Evolutionary conservation across 208 protist genomes (phyloP), one percentile per base, ranked within the genome.

Genomic region (Leishmania lainsoni): DNA sequence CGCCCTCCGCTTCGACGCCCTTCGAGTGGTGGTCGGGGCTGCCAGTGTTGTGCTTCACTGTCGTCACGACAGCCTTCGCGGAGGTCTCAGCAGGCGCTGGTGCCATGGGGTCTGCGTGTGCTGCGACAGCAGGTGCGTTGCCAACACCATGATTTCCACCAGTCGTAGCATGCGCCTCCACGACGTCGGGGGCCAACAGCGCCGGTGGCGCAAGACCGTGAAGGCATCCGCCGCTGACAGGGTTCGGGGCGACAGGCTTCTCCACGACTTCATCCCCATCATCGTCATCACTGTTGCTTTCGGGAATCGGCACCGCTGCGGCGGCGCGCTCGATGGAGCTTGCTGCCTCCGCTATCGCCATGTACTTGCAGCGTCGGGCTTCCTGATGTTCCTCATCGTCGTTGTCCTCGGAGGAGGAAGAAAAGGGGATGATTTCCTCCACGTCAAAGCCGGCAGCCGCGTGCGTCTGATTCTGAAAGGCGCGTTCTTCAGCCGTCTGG

Each of bases 361-460:
- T 45, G 83, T 56, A 42, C 83, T 84, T 79, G 48, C 61, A 63
- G 12, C 17, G 76, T 71, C 76, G 76, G n/a, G 32, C 63, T 48
- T 79, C 76, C 26, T 52, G 42, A n/a, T 49, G 61, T 32, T 45
- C 45, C 22, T 79, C 61, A 63, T n/a, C 29, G 61, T 58, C 76
- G 14, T 54, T 63, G 76, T 49, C 69, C 75, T 83, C 35, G 78
- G 73, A 51, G 54, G 72, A 32, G 82, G 83, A 72, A 35, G 83
- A 69, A 81, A 81, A 29, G 75, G 86, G 65, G 35, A 89, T 48
- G 35, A 58, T 69, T 45, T 86, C 73, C 66, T 89, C 84, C 66
- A 81, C 75, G 39, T 88, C 86, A 42, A 76, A 84, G 71, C 87
- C 86, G 9, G 86, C 83, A 17, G 85, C 86, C 3, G 86, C 84